These are phyloP conservation scores for Ajuga chamaepitys DNA, from an alignment of 257 asterid genomes.

Conservation along the genomic window DNA sequence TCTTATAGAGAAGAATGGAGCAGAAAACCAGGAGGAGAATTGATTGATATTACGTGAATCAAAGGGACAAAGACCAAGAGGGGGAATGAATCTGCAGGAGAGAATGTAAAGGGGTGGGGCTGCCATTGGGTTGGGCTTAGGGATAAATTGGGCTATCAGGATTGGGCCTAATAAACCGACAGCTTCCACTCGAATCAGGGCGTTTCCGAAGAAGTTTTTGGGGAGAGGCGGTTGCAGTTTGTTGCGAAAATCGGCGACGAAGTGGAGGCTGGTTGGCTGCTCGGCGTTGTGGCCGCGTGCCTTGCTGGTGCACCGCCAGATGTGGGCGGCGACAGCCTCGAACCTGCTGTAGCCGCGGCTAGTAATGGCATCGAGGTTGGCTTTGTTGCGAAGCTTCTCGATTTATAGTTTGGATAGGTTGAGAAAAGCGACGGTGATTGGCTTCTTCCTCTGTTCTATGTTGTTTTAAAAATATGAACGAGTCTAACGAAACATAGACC, in stretches of 20 bases:
- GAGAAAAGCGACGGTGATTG: constrained; percentile 30
- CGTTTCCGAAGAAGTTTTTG: constrained; percentile 60
- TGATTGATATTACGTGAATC: too few relatives aligned
- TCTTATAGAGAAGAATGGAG: too few relatives aligned
- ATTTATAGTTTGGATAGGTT: constrained; percentile 24
- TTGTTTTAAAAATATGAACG: too few relatives aligned
- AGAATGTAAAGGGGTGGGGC: too few relatives aligned
- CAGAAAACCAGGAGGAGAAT: too few relatives aligned
- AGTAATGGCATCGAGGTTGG: constrained; percentile 19
- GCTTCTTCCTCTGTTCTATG: constrained; percentile 36
- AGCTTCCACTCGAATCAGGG: constrained; percentile 51
- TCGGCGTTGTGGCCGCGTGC: constrained; percentile 58
- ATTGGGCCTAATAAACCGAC: too few relatives aligned
- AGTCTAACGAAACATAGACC: too few relatives aligned
- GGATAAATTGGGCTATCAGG: too few relatives aligned
- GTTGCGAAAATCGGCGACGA: constrained; percentile 67
- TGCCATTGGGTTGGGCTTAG: too few relatives aligned
- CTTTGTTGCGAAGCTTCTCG: constrained; percentile 39
- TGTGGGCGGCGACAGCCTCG: constrained; percentile 74
- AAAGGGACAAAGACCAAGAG: too few relatives aligned
- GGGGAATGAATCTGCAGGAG: too few relatives aligned
- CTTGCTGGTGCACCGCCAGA: constrained; percentile 74
- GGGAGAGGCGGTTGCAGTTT: constrained; percentile 57
- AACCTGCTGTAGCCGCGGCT: constrained; percentile 50
- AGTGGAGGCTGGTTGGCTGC: constrained; percentile 49